Evolutionary conservation across 495 filamentous ascomycete species (phyloP).

Genomic region (Paragyromitra xinjiangensis): DNA sequence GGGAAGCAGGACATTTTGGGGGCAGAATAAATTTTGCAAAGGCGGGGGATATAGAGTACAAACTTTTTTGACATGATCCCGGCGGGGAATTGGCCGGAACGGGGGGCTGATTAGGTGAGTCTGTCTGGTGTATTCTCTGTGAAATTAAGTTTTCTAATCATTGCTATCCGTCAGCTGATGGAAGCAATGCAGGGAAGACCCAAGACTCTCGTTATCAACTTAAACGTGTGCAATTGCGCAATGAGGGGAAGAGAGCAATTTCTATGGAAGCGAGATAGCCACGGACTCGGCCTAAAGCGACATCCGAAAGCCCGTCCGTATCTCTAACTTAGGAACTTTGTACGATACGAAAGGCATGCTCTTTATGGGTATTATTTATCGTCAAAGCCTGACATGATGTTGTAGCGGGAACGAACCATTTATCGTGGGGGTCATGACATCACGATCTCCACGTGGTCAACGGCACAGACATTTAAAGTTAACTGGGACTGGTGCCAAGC

Average conservation of each 20-base stretch:
- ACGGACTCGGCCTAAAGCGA: background rate
- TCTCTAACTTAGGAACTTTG: background rate
- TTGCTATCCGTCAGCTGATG: background rate
- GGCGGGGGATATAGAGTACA: background rate
- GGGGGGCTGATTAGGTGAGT: background rate
- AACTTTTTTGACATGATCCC: background rate
- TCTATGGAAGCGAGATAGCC: background rate
- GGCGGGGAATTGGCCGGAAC: background rate
- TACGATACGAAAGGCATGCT: background rate
- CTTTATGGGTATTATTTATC: background rate
- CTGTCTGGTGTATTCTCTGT: background rate
- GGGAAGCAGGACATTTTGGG: background rate
- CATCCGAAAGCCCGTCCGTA: background rate
- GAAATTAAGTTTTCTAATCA: background rate
- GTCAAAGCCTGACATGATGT: background rate
- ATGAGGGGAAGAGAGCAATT: background rate
- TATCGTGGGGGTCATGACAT: constrained; percentile 13
- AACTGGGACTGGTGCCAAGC: constrained; percentile 3
- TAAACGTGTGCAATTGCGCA: background rate
- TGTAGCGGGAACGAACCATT: background rate
- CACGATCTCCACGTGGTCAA: constrained; percentile 6
- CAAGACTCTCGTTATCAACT: background rate
- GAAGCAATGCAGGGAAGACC: background rate
- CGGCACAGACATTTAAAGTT: background rate
- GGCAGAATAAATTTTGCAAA: background rate